Conservation (phyloP, 2,329 filamentous ascomycete genomes). For the Colletotrichum acutatum region DNA sequence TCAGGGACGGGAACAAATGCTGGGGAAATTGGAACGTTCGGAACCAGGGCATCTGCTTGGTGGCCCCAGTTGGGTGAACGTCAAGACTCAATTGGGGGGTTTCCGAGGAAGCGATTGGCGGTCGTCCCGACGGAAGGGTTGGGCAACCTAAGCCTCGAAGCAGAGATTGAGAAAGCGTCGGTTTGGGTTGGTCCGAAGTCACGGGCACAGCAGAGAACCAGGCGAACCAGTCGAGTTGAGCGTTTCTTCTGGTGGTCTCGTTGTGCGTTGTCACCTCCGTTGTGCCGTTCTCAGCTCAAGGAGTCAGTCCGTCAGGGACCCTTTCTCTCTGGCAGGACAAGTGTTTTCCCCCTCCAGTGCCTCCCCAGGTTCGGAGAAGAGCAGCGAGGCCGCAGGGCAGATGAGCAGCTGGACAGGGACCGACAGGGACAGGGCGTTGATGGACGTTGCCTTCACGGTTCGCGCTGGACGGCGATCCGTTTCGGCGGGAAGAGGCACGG, state of each 20-base stretch:
- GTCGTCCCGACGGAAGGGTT: constrained; percentile 29
- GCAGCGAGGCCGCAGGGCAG: constrained; percentile 11
- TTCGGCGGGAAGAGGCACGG: constrained; percentile 27
- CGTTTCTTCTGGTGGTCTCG: background rate
- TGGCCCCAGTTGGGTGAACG: background rate
- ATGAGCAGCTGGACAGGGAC: constrained; percentile 24
- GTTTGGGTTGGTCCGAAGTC: constrained; percentile 30
- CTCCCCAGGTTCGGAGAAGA: constrained; percentile 11
- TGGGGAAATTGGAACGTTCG: constrained; percentile 15
- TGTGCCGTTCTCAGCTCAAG: too few species aligned
- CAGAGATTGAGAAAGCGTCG: background rate
- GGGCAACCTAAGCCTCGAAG: background rate
- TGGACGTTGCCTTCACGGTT: constrained; percentile 13
- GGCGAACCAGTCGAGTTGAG: background rate
- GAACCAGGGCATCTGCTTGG: constrained; percentile 19
- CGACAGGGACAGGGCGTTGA: constrained; percentile 23
- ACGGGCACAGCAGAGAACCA: constrained; percentile 2
- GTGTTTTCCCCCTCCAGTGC: background rate
- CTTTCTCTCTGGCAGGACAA: background rate
- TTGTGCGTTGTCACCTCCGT: background rate
- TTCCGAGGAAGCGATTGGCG: constrained; percentile 31
- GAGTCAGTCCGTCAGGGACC: background rate
- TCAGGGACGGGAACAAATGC: constrained; percentile 1
- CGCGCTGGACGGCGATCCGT: constrained; percentile 27
- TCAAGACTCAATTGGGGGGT: background rate